Base-by-base conservation (phyloP, 352 stramenopile species). In the Elongisporangium undulatum region DNA sequence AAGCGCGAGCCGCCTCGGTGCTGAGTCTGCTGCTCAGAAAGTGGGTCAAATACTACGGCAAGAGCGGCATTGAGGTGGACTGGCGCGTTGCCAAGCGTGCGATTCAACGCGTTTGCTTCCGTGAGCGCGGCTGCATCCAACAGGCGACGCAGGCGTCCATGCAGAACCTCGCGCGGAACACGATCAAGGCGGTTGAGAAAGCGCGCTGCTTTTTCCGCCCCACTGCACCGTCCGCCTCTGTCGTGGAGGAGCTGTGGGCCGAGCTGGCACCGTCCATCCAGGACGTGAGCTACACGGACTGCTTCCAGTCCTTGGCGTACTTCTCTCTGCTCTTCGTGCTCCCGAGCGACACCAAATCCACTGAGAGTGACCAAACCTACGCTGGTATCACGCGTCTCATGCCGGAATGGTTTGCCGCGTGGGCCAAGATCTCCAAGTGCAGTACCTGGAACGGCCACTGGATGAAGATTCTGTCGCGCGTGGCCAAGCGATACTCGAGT, bases 401-500 rank as follows among this genome's bases (percentile, higher is more conserved):
- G 13, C 69, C 76, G 0, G 65, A 82, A 48, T 92, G 78, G 80
- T 74, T 92, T 21, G 55, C 66, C 17, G 69, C 75, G 7, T 92
- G 80, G 82, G 64, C 72, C n/a, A 58, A 59, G 9, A 68, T 90
- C 29, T 83, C 80, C 15, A 61, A 71, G 0, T 85, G 76, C 54
- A 56, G 58, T 9, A 75, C 88, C 51, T 92, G 82, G 82, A 79
- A 92, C 49, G 73, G 75, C 8, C 80, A 89, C 39, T 92, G 82
- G 82, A 81, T 92, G 61, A 87, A 87, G 58, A 58, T 92, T 19
- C 61, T 92, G 24, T 80, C 78, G 50, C 80, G 79, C n/a, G 63
- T 87, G 13, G 66, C 64, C 17, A 92, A 90, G 56, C 63, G 62
- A 48, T 79, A 83, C 56, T 71, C 73, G 1, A 52, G 64, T 50